Evolutionary conservation across 2,329 filamentous ascomycete genomes (phyloP).

Genomic region (Aureobasidium melanogenum): DNA sequence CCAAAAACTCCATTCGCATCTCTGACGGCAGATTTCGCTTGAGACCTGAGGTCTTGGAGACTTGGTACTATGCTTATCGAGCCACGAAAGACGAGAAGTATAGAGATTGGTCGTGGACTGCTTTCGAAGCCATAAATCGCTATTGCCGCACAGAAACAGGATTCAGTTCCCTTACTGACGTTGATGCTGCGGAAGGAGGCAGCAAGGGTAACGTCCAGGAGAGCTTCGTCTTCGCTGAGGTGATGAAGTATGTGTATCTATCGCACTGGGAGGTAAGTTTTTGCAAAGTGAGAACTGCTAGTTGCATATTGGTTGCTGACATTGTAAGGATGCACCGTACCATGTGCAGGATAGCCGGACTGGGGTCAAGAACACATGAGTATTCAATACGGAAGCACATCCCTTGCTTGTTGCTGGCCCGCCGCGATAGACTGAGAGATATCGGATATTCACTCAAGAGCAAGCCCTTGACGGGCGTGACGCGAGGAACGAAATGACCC

Average conservation of each 20-base stretch:
- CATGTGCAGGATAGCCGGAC: constrained; percentile 17
- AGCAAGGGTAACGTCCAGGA: constrained; percentile 17
- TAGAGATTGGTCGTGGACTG: constrained; percentile 20
- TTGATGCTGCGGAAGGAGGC: constrained; percentile 17
- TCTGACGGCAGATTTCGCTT: constrained; percentile 16
- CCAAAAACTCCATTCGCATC: constrained; percentile 14
- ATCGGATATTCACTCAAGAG: too few relatives aligned
- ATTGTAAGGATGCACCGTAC: constrained; percentile 13
- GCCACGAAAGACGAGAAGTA: constrained; percentile 24
- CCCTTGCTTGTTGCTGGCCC: constrained; percentile 17
- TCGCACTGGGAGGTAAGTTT: constrained; percentile 19
- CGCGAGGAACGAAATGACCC: too few relatives aligned
- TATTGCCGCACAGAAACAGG: constrained; percentile 20
- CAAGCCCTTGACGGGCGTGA: too few relatives aligned
- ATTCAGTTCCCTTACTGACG: constrained; percentile 20
- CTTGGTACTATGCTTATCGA: constrained; percentile 26
- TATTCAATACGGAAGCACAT: constrained; percentile 27
- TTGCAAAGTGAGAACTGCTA: background rate
- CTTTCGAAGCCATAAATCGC: constrained; percentile 18
- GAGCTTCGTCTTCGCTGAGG: constrained; percentile 20
- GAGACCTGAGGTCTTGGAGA: constrained; percentile 24
- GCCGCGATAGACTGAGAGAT: constrained; percentile 8
- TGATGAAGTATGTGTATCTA: constrained; percentile 22
- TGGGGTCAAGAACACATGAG: constrained; percentile 20
- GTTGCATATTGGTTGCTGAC: background rate